These are phyloP conservation scores for Populus davidiana DNA, from an alignment of 345 rosid species.

Conservation along the genomic window DNA sequence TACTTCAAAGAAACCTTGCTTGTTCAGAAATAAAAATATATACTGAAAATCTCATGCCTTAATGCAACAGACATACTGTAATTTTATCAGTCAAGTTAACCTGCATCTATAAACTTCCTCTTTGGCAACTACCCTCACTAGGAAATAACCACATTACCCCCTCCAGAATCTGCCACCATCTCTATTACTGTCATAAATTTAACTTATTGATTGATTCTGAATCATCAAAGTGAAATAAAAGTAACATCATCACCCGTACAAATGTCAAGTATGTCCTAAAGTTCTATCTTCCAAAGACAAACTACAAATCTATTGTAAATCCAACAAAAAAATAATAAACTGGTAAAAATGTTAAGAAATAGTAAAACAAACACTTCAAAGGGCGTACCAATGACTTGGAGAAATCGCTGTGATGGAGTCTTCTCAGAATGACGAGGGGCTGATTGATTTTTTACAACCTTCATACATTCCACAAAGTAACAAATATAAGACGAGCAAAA, in stretches of 20 bases:
- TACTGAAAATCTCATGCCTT: neutral
- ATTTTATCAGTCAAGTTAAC: neutral
- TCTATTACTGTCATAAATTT: neutral
- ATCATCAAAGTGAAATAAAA: neutral
- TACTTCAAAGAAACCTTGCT: neutral
- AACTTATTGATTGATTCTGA: neutral
- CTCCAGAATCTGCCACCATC: neutral
- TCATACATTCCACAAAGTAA: slow-evolving; percentile 16
- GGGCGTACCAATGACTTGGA: slow-evolving; percentile 81
- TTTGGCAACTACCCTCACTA: neutral
- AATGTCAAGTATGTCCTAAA: neutral
- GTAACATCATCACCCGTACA: neutral
- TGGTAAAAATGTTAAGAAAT: neutral
- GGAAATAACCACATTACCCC: neutral
- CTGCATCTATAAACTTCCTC: neutral
- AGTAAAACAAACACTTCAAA: neutral
- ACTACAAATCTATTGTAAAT: slow-evolving; percentile 3
- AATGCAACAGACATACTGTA: neutral
- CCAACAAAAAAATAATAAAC: neutral
- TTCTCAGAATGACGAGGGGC: slow-evolving; percentile 56
- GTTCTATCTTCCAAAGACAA: neutral
- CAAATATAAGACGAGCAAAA: slow-evolving; percentile 13
- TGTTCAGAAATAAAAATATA: neutral
- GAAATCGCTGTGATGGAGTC: slow-evolving; percentile 63
- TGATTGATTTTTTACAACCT: slow-evolving; percentile 67